Percentiles rank a stretch among this genome's conserved stretches.
Evolutionary conservation across 2,329 filamentous ascomycete species (phyloP).

Genomic region (Albifimbria verrucaria): DNA sequence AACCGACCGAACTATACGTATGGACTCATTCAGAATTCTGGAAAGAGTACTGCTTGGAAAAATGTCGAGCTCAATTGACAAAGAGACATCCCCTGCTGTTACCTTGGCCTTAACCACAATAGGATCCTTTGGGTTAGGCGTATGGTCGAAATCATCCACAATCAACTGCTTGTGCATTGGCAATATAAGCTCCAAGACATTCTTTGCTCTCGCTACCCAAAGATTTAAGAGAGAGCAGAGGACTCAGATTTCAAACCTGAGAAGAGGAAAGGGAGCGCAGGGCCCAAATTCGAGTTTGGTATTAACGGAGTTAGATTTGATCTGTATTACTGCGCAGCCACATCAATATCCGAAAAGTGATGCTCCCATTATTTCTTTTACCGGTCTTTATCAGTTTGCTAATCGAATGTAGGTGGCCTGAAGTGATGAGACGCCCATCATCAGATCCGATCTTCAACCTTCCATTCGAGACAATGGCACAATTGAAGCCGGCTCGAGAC

Average conservation of each 20-base stretch:
- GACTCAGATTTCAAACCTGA: conserved; percentile 46
- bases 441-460: conserved; percentile 54
- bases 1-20: too few relatives aligned
- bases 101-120: conserved; percentile 54
- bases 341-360: conserved; percentile 48
- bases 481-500: conserved; percentile 63
- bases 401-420: conserved; percentile 36
- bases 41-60: conserved; percentile 37
- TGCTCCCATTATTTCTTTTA: too few relatives aligned
- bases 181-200: conserved; percentile 55
- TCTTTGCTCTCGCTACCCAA: conserved; percentile 57
- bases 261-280: conserved; percentile 57
- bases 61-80: conserved; percentile 7
- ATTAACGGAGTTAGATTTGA: conserved; percentile 58
- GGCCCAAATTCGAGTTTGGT: conserved; percentile 62
- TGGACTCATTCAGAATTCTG: conserved; percentile 41
- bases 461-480: conserved; percentile 52
- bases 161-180: conserved; percentile 66
- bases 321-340: conserved; percentile 63
- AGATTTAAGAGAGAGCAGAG: conserved; percentile 46
- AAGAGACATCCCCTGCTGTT: conserved; percentile 15
- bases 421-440: conserved; percentile 42
- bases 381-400: too few relatives aligned
- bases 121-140: conserved; percentile 63
- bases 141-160: conserved; percentile 59